Percentiles rank a stretch among this genome's conserved stretches.
Conservation (phyloP, 306 rosid genomes). For the Glycyrrhiza uralensis region DNA sequence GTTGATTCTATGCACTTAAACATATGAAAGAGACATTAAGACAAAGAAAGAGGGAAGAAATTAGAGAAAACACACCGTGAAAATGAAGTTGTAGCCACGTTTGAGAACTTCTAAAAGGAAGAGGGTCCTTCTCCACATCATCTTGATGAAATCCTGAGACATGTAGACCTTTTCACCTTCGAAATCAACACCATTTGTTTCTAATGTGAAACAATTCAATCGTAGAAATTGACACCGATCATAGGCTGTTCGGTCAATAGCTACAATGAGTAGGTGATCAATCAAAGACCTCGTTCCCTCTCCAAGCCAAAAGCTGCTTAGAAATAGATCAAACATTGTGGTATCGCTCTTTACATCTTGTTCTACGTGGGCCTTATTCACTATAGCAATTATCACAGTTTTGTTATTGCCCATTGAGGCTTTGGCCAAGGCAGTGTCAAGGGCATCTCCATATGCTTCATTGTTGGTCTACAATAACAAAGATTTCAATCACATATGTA, state of each 20-base stretch:
- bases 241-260: slow-evolving; percentile 66
- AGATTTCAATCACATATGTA: background rate
- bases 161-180: slow-evolving; percentile 60
- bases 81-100: slow-evolving; percentile 67
- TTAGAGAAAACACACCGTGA: too few relatives aligned
- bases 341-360: slow-evolving; percentile 39
- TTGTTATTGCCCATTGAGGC: slow-evolving; percentile 61
- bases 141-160: slow-evolving; percentile 67
- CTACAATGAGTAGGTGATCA: slow-evolving; percentile 55
- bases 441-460: slow-evolving; percentile 31
- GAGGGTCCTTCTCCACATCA: slow-evolving; percentile 81
- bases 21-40: too few relatives aligned
- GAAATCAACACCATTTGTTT: slow-evolving; percentile 57
- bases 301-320: slow-evolving; percentile 70
- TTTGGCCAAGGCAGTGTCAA: slow-evolving; percentile 42
- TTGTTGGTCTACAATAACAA: background rate
- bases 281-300: slow-evolving; percentile 48
- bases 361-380: slow-evolving; percentile 65
- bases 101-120: slow-evolving; percentile 61
- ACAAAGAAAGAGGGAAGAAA: background rate
- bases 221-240: slow-evolving; percentile 52
- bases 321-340: slow-evolving; percentile 74
- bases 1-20: too few relatives aligned
- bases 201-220: slow-evolving; percentile 52
- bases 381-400: slow-evolving; percentile 56